Evolutionary conservation across 768 basidiomycete genomes (phyloP).

Genomic region (Suillus clintonianus): DNA sequence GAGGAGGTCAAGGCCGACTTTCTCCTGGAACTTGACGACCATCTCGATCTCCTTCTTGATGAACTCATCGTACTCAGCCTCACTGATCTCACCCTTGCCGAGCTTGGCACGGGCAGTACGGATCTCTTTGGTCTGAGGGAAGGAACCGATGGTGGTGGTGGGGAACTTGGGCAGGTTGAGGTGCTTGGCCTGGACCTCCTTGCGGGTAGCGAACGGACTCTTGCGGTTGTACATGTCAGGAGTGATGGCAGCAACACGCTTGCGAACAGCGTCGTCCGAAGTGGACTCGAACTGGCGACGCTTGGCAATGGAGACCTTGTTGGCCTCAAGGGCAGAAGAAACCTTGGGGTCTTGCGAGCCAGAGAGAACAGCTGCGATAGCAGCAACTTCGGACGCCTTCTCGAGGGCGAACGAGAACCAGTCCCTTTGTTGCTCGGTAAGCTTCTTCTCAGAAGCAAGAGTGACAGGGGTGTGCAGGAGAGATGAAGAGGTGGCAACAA

Average conservation of each 20-base stretch:
- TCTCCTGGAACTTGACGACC: constrained; percentile 97
- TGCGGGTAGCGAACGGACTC: constrained; percentile 84
- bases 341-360: constrained; percentile 78
- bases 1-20: constrained; percentile 91
- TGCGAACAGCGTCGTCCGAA: constrained; percentile 94
- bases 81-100: constrained; percentile 85
- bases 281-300: constrained; percentile 93
- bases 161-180: constrained; percentile 96
- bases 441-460: constrained; percentile 87
- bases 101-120: constrained; percentile 95
- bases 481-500: constrained; percentile 95
- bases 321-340: constrained; percentile 78
- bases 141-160: constrained; percentile 97
- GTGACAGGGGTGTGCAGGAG: constrained; percentile 98
- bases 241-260: constrained; percentile 91
- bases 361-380: constrained; percentile 82
- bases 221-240: constrained; percentile 84
- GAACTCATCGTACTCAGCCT: constrained; percentile 91
- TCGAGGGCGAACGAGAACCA: constrained; percentile 99
- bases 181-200: constrained; percentile 85
- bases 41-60: constrained; percentile 96
- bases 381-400: constrained; percentile 90
- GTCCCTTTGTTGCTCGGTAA: constrained; percentile 86
- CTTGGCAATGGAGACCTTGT: constrained; percentile 87
- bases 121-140: constrained; percentile 99